These are phyloP conservation scores for Cercophora sp. DNA, from an alignment of 495 filamentous ascomycete genomes.

Conservation along the genomic window DNA sequence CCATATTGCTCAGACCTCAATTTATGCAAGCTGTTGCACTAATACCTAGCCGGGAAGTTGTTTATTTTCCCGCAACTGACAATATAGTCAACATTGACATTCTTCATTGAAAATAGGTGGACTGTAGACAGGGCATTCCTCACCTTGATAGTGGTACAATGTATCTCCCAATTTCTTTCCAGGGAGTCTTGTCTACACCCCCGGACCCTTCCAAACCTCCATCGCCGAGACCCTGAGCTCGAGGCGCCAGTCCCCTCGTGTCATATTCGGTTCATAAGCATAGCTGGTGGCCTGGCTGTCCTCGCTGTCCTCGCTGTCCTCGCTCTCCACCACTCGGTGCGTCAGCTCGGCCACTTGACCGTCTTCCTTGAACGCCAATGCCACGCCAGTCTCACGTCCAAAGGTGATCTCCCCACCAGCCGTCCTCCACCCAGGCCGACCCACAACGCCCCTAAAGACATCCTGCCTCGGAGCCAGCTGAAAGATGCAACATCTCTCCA, in stretches of 20 bases:
- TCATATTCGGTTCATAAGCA: slow-evolving; percentile 16
- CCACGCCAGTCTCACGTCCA: slow-evolving; percentile 11
- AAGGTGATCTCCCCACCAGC: slow-evolving; percentile 6
- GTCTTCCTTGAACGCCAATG: slow-evolving; percentile 6
- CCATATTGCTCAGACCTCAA: too few relatives aligned
- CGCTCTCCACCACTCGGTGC: background rate
- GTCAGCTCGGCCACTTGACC: background rate
- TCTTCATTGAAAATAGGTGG: too few relatives aligned
- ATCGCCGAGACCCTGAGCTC: slow-evolving; percentile 17
- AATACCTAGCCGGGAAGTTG: too few relatives aligned
- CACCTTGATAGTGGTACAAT: too few relatives aligned
- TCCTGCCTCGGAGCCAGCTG: slow-evolving; percentile 26
- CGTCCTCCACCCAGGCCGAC: slow-evolving; percentile 20
- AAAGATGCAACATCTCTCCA: slow-evolving; percentile 19
- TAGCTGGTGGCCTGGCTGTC: too few relatives aligned
- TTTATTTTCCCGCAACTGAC: too few relatives aligned
- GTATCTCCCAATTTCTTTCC: too few relatives aligned
- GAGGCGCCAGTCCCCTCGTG: slow-evolving; percentile 17
- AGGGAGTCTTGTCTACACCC: too few relatives aligned
- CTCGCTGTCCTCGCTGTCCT: background rate
- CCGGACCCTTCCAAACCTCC: slow-evolving; percentile 30
- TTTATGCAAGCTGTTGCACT: too few relatives aligned
- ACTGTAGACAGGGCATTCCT: too few relatives aligned
- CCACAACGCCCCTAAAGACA: slow-evolving; percentile 20
- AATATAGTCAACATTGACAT: too few relatives aligned